Percentiles rank a stretch among this genome's conserved stretches.
Conservation (phyloP, 768 basidiomycete genomes). For the Porpolomopsis calyptriformis region DNA sequence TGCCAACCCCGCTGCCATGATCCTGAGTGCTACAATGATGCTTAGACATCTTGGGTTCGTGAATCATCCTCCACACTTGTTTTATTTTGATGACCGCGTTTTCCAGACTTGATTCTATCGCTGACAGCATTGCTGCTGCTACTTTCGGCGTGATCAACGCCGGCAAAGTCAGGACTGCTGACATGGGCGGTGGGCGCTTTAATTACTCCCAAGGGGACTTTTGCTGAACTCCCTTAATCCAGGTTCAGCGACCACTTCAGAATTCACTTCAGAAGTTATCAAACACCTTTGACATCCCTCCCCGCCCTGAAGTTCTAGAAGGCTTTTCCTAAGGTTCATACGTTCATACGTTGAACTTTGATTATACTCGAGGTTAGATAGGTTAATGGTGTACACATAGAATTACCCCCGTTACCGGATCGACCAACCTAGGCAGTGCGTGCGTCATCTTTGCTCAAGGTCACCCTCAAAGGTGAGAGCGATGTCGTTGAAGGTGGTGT, state of each 20-base stretch:
- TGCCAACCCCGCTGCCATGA: conserved; percentile 96
- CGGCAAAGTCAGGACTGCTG: conserved; percentile 82
- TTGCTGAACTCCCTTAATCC: conserved; percentile 9
- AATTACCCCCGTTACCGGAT: too few relatives aligned
- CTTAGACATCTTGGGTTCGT: conserved; percentile 87
- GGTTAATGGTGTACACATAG: too few relatives aligned
- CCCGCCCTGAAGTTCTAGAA: too few relatives aligned
- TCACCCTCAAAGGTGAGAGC: conserved; percentile 29
- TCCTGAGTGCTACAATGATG: conserved; percentile 97
- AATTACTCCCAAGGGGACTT: background rate
- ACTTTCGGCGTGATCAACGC: conserved; percentile 88
- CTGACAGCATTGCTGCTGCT: conserved; percentile 85
- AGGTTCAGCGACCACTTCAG: conserved; percentile 87
- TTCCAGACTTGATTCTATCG: conserved; percentile 76
- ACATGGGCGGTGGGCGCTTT: conserved; percentile 75
- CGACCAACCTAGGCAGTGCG: too few relatives aligned
- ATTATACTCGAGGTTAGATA: too few relatives aligned
- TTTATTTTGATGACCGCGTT: conserved; percentile 3
- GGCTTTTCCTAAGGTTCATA: too few relatives aligned
- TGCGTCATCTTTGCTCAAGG: too few relatives aligned
- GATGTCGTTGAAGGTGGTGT: conserved; percentile 36
- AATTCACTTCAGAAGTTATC: conserved; percentile 91
- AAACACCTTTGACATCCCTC: conserved; percentile 44
- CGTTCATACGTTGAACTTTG: too few relatives aligned
- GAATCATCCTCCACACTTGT: conserved; percentile 1